A percentile compares a stretch with the other conserved stretches of the same genome.
Evolutionary conservation across 2,329 filamentous ascomycete genomes (phyloP).

Genomic region (Sarocladiaceae sp.): DNA sequence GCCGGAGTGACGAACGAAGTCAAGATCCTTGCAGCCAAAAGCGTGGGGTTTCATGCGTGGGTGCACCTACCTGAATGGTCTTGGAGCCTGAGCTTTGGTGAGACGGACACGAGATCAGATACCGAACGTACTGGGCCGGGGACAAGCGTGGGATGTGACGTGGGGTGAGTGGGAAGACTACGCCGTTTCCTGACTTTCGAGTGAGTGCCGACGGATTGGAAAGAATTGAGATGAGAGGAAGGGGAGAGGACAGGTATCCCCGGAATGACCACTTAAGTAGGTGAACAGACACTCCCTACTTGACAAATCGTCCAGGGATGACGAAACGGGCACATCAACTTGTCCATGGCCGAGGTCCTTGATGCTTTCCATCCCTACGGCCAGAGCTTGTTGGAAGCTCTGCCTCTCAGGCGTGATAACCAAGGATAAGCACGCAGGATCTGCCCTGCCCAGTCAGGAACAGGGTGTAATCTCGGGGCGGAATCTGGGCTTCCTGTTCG

Average conservation of each 20-base stretch:
- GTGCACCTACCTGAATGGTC: conserved; percentile 8
- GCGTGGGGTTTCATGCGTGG: conserved; percentile 8
- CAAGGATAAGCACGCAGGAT: background rate
- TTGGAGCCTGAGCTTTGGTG: conserved; percentile 7
- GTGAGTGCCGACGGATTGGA: too few relatives aligned
- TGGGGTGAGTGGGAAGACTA: conserved; percentile 31
- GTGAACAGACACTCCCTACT: too few relatives aligned
- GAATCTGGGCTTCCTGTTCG: conserved; percentile 6
- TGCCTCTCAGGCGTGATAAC: too few relatives aligned
- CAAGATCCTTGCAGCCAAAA: conserved; percentile 1
- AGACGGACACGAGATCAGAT: conserved; percentile 6
- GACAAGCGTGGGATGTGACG: conserved; percentile 56
- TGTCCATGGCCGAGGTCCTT: background rate
- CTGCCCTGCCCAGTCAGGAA: background rate
- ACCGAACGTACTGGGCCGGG: background rate
- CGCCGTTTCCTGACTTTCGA: too few relatives aligned
- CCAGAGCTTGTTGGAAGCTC: too few relatives aligned
- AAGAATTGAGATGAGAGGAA: too few relatives aligned
- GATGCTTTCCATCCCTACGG: too few relatives aligned
- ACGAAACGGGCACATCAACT: conserved; percentile 2
- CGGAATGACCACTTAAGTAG: conserved; percentile 4
- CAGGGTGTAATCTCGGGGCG: conserved; percentile 7
- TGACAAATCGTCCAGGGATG: too few relatives aligned
- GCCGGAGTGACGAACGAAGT: too few relatives aligned
- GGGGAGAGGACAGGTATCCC: background rate